Evolutionary conservation across 257 asterid species (phyloP).

Genomic region (Solanum habrochaites): DNA sequence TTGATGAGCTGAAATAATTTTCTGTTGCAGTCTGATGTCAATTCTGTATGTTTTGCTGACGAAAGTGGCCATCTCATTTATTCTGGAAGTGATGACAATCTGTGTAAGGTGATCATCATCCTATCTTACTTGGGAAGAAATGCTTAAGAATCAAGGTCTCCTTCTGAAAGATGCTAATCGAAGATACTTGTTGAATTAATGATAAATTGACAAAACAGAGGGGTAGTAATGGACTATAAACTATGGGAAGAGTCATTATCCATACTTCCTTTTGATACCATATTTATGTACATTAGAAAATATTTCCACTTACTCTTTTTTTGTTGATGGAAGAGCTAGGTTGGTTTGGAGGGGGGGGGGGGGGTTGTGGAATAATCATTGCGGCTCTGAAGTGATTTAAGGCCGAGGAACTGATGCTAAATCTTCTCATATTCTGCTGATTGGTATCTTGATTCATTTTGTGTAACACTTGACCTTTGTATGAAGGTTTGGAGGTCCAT

Average conservation of each 20-base stretch:
- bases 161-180: background rate
- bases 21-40: conserved; percentile 73
- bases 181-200: background rate
- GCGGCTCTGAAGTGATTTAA: background rate
- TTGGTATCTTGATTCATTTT: background rate
- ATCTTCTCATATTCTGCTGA: background rate
- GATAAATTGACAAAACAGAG: background rate
- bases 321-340: background rate
- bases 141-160: background rate
- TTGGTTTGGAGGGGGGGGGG: background rate
- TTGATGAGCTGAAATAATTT: background rate
- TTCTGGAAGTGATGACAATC: conserved; percentile 84
- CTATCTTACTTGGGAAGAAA: background rate
- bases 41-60: conserved; percentile 90
- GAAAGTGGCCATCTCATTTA: conserved; percentile 80
- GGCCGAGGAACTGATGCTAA: background rate
- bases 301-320: background rate
- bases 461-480: background rate
- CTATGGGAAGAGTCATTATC: background rate
- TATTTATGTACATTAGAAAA: background rate
- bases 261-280: background rate
- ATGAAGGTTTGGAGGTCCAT: background rate
- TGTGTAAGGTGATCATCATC: conserved; percentile 53
- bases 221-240: background rate
- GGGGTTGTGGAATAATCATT: background rate